Base-by-base conservation (phyloP, 208 protist species). In the Paratrypanosoma confusum region DNA sequence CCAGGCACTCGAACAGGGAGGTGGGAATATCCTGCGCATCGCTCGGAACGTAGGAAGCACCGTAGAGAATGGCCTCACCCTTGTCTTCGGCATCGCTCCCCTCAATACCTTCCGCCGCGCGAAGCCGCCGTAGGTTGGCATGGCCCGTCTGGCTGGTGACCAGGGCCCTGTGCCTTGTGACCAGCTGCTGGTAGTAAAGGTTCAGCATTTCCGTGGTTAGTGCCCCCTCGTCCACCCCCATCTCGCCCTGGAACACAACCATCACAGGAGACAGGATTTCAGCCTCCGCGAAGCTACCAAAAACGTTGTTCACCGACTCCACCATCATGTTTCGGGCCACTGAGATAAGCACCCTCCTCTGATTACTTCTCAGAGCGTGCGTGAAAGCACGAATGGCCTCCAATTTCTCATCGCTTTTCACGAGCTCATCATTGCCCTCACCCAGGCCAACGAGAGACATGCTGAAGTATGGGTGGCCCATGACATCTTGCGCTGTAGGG, bases 181-280 rank as follows among this genome's bases (percentile, higher is more conserved):
- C 62, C 35, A 79, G 14, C 47, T 83, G 74, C n/a, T 72, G 62
- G 41, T 74, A 83, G 39, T 73, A 83, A 16, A 79, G 27, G 38
- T 70, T 77, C 17, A 84, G 55, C 75, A 84, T 79, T 56, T 83
- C 69, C 2, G 69, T 69, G 16, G 75, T 77, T 14, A 84, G 57
- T 3, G 70, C 75, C 14, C 70, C 75, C 32, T 84, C 70, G 50
- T 84, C 75, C 25, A 84, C 74, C 49, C 70, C 75, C 21, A 43
- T 32, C 60, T 84, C 75, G 21, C 75, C 75, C 41, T 84, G 75
- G 27, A 79, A 84, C 18, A 84, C 75, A 4, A 78, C 69, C 63
- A 80, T 77, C 39, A 80, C 69, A 6, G 69, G 70, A 26, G 45
- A 45, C 18, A 76, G 32, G 4, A 79, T 29, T 41, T 80, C 58